Evolutionary conservation across 257 asterid genomes (phyloP), one percentile per base, ranked within the genome.

Genomic region (Eustoma russellianum): DNA sequence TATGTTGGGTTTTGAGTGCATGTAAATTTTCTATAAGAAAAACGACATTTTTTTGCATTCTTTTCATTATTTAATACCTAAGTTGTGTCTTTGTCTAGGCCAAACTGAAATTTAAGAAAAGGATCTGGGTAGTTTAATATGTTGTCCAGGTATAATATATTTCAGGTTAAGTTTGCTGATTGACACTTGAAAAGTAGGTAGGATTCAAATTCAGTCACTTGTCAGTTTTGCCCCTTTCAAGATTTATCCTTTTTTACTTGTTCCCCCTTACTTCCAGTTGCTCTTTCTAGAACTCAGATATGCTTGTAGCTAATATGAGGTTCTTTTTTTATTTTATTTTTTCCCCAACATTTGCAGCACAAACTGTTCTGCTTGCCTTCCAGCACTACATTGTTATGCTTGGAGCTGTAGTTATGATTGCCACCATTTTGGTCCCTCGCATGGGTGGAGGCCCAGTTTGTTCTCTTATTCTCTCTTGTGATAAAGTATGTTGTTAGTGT

Each of bases 381-480:
- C 99, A 92, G 60, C 99, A 92, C 68, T 92, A 79, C 75, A 75
- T 92, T 9, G 99, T 92, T 47, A 88, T 92, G 99, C 99, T 92
- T 49, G 99, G 99, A 66, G 79, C 88, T 16, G 79, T 90, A 13
- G 97, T 92, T 48, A 73, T 92, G 93, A 74, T 88, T 56, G 88
- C 94, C 55, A 70, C 71, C 11, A 3, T 41, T 14, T 91, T 92
- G n/a, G 99, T 92, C 66, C 88, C 94, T 52, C 82, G 62, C 33
- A 92, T 92, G 99, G 99, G 99, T 53, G 99, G 99, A 16, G 68
- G 80, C 63, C 72, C 77, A 10, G 99, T 92, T 79, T 70, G 85
- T 13, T 50, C 71, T 41, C 34, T 49, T 54, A 43, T 8, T 6
- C 46, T 45, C 63, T 54, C 38, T 17, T 46, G 0, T 50, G 13